A percentile compares a stretch with the other conserved stretches of the same genome.
Conservation (phyloP, 768 basidiomycete genomes). For the Pluteus cervinus region DNA sequence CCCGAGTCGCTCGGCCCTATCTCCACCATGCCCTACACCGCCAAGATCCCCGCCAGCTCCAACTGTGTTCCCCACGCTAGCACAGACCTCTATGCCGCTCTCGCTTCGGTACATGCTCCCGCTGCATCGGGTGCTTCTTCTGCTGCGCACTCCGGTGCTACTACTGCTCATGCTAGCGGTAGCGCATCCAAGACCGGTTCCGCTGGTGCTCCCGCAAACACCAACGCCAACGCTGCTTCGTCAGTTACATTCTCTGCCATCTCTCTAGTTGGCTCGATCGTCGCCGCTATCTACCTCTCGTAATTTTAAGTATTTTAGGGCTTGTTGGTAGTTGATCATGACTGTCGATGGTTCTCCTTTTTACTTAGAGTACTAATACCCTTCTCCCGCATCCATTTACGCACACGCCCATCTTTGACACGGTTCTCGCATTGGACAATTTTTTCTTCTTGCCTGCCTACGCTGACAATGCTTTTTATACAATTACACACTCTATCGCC, state of each 20-base stretch:
- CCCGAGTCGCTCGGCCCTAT: conserved; percentile 36
- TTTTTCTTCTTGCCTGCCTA: too few relatives aligned
- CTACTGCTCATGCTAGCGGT: conserved; percentile 1
- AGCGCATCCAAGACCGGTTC: not conserved
- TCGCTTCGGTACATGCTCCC: conserved; percentile 14
- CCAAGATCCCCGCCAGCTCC: conserved; percentile 32
- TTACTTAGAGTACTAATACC: too few relatives aligned
- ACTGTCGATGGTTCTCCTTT: not conserved
- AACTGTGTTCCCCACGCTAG: conserved; percentile 26
- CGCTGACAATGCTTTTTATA: too few relatives aligned
- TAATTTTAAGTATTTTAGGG: not conserved
- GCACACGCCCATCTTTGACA: too few relatives aligned
- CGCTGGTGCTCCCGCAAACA: conserved; percentile 5
- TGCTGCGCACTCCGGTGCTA: not conserved
- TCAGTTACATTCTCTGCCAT: conserved; percentile 11
- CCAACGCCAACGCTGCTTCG: conserved; percentile 10
- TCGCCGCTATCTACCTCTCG: conserved; percentile 16
- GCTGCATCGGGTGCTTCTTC: conserved; percentile 1
- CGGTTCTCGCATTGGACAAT: too few relatives aligned
- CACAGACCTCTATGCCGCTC: conserved; percentile 19
- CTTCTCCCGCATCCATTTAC: too few relatives aligned
- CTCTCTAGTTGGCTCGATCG: conserved; percentile 11
- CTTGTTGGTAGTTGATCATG: not conserved
- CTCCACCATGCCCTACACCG: conserved; percentile 33
- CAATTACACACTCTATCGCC: too few relatives aligned